phyloP scores from a whole-genome alignment of 2,329 filamentous ascomycete genomes.

The Fusarium sp. region DNA sequence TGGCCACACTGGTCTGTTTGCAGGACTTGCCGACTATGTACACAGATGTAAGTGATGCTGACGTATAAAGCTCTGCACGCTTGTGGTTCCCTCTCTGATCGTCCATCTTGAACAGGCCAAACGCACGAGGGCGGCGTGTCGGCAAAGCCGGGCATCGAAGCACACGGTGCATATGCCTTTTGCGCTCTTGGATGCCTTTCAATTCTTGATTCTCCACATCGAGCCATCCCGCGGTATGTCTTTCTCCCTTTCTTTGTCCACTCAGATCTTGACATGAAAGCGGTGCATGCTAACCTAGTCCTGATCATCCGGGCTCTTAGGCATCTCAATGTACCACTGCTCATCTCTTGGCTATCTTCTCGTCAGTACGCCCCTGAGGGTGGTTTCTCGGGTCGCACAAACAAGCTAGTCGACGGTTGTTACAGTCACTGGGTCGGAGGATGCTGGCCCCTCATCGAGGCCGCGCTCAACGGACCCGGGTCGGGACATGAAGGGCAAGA shows the following conservation, averaged over 20 bases:
- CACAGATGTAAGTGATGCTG: conserved; percentile 73
- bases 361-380: conserved; percentile 92
- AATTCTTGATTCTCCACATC: conserved; percentile 82
- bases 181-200: conserved; percentile 90
- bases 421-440: conserved; percentile 98
- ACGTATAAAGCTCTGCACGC: conserved; percentile 32
- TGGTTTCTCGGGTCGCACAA: conserved; percentile 92
- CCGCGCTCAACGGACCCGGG: conserved; percentile 69
- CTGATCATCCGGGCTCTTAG: conserved; percentile 55
- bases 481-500: conserved; percentile 43
- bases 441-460: conserved; percentile 92
- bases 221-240: conserved; percentile 76
- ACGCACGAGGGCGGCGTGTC: conserved; percentile 96
- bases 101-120: conserved; percentile 69
- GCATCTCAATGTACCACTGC: conserved; percentile 78
- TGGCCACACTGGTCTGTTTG: conserved; percentile 73
- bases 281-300: conserved; percentile 50
- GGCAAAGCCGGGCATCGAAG: conserved; percentile 85
- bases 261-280: conserved; percentile 48
- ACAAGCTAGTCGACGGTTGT: conserved; percentile 97
- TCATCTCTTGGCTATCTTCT: conserved; percentile 89
- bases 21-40: conserved; percentile 82
- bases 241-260: conserved; percentile 39
- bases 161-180: conserved; percentile 96
- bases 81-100: conserved; percentile 27